phyloP scores from a whole-genome alignment of 1,139 yeast genomes.

The Taiozyma sp. region DNA sequence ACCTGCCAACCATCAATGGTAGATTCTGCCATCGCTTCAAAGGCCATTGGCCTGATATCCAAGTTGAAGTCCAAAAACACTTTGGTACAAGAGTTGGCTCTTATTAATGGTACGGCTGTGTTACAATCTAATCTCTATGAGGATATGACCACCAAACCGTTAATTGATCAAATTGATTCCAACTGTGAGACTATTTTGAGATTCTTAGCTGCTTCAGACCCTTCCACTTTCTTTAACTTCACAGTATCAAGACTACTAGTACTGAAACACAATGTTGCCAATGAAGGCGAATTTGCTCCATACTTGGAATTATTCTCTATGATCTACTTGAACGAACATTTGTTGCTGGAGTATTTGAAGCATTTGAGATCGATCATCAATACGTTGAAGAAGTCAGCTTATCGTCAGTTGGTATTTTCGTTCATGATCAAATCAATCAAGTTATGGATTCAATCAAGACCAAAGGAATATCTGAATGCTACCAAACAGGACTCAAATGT shows the following conservation, averaged over 20 bases:
- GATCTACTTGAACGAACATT: conserved; percentile 40
- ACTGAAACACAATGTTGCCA: conserved; percentile 31
- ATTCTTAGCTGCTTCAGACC: conserved; percentile 53
- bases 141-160: conserved; percentile 17
- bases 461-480: conserved; percentile 40
- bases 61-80: conserved; percentile 23
- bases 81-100: conserved; percentile 23
- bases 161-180: conserved; percentile 39
- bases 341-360: conserved; percentile 35
- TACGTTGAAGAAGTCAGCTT: conserved; percentile 43
- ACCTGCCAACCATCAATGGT: conserved; percentile 26
- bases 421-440: conserved; percentile 47
- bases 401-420: conserved; percentile 49
- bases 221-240: conserved; percentile 42
- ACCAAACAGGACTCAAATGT: conserved; percentile 28
- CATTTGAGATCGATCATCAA: conserved; percentile 38
- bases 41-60: conserved; percentile 23
- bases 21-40: conserved; percentile 20
- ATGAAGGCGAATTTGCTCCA: conserved; percentile 41
- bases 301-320: conserved; percentile 49
- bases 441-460: conserved; percentile 55
- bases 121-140: conserved; percentile 13
- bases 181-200: conserved; percentile 42
- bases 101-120: conserved; percentile 20
- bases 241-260: conserved; percentile 31